Base-by-base conservation (phyloP, 495 filamentous ascomycete genomes). In the Tuber microsphaerosporum region DNA sequence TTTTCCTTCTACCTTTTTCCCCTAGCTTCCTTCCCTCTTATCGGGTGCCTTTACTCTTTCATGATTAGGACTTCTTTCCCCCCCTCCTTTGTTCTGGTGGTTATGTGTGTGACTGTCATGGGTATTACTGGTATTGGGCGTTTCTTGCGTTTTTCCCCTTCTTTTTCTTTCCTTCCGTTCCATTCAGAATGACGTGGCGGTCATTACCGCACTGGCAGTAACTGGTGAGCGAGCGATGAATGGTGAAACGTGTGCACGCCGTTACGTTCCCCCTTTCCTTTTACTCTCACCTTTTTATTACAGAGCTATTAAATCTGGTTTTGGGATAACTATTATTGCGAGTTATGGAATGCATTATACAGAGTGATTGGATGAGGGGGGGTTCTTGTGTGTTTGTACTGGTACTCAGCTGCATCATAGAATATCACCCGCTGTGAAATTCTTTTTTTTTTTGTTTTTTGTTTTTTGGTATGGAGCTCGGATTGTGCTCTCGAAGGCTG, bases 71-170 rank as follows among this genome's bases (percentile, higher is more conserved):
- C n/a, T 31, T 61, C 51, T 31, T 22, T 19, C 46, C 46, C n/a
- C n/a, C n/a, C 51, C 51, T 31, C 1, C 26, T 17, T 65, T 65
- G n/a, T 46, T 46, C 14, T 46, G 8, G 42, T 43, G 10, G 42
- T 12, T 3, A 26, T 65, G 26, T 17, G 26, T 34, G 56, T 2
- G 56, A 34, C 56, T 65, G 19, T 65, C 56, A 65, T 34, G 26
- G 26, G 56, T 19, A 17, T 65, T 65, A 34, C 26, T 65, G 26
- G 26, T 31, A 34, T 34, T 65, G 56, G 56, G 65, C 45, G 74
- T 51, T 51, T 39, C 68, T 72, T 43, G 71, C 79, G 77, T 72
- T 41, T 76, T 71, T 26, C 37, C 14, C 48, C 41, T 22, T 56
- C 46, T 51, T 43, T 69, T 22, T 71, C 68, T 74, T 20, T 39